Percentiles rank a stretch among this genome's conserved stretches.
These are phyloP conservation scores for Jaenimonas drosophilae DNA, from an alignment of 208 protist genomes.

Conservation along the genomic window DNA sequence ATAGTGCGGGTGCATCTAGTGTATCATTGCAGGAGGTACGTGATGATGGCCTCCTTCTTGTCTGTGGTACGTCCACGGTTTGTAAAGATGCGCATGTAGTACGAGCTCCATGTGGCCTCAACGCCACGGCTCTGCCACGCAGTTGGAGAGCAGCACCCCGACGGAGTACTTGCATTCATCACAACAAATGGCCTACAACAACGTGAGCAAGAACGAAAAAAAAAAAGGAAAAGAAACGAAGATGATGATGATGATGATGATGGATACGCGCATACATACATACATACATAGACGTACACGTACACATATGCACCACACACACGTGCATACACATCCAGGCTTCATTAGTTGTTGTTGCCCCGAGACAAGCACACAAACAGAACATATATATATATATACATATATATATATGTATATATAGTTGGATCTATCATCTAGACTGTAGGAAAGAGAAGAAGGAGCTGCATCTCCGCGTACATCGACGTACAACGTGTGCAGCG, in stretches of 20 bases:
- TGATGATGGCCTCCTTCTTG: background rate
- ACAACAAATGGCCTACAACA: background rate
- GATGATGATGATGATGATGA: background rate
- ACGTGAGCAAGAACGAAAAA: constrained; percentile 4
- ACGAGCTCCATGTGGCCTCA: background rate
- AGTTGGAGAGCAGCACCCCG: background rate
- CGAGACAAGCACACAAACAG: background rate
- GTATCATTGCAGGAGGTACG: background rate
- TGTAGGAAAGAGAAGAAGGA: background rate
- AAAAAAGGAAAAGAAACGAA: constrained; percentile 8
- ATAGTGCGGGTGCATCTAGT: background rate
- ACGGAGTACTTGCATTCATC: background rate
- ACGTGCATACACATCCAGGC: constrained; percentile 2
- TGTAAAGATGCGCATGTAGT: background rate
- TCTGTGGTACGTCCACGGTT: background rate
- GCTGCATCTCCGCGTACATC: background rate
- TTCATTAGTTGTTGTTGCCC: background rate
- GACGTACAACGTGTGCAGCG: background rate
- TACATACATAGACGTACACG: background rate
- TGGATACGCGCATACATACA: background rate
- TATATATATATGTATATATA: background rate
- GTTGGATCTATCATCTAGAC: background rate
- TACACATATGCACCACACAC: background rate
- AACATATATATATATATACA: constrained; percentile 3
- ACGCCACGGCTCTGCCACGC: background rate